These are phyloP conservation scores for Scenedesmus sp. DNA, from an alignment of 163 green algal species.

Conservation along the genomic window DNA sequence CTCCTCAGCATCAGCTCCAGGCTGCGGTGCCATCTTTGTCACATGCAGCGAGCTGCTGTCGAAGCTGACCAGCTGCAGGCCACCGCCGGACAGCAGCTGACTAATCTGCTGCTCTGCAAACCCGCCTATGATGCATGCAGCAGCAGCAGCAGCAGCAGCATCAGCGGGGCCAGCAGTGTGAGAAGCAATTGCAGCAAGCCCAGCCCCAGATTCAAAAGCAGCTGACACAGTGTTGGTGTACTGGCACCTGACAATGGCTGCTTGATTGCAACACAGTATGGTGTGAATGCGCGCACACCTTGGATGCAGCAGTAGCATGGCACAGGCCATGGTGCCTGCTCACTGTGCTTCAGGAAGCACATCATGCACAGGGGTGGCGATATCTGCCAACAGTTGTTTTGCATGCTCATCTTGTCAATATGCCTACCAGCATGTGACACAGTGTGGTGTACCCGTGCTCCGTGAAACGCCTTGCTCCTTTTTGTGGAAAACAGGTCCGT, in stretches of 20 bases:
- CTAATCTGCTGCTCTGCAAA: not conserved
- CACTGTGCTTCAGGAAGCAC: too few relatives aligned
- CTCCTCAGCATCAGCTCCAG: not conserved
- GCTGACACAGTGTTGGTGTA: too few relatives aligned
- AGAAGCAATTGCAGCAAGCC: too few relatives aligned
- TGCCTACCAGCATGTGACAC: slow-evolving; percentile 26
- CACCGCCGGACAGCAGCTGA: not conserved
- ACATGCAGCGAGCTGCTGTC: not conserved
- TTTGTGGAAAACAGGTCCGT: slow-evolving; percentile 9
- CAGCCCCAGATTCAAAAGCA: too few relatives aligned
- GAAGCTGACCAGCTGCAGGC: not conserved
- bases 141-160: not conserved
- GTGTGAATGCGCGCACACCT: too few relatives aligned
- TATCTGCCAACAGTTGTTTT: too few relatives aligned
- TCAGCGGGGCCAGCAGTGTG: not conserved
- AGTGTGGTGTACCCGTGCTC: not conserved
- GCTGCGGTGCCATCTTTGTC: not conserved
- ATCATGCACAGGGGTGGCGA: too few relatives aligned
- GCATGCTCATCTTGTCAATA: too few relatives aligned
- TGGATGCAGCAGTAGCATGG: too few relatives aligned
- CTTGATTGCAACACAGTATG: too few relatives aligned
- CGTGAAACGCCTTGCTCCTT: not conserved
- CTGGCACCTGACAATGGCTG: too few relatives aligned
- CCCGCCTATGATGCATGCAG: not conserved
- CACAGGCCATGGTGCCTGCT: too few relatives aligned